Conservation (phyloP, 306 rosid species). For the barrel medic (Medicago truncatula) region DNA sequence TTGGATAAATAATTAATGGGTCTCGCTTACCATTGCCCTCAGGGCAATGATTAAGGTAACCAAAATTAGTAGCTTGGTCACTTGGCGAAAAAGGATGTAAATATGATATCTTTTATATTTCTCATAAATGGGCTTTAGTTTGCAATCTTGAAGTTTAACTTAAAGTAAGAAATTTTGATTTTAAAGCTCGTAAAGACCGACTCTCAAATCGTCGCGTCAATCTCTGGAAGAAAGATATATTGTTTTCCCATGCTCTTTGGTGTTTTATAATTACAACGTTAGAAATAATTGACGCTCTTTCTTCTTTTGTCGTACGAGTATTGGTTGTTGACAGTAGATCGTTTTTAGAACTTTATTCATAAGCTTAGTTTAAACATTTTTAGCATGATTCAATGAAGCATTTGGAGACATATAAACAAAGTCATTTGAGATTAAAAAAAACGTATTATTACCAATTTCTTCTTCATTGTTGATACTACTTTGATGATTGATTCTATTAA, state of each 20-base stretch:
- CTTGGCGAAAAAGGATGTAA: background rate
- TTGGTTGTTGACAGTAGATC: background rate
- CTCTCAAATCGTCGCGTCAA: background rate
- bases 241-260: background rate
- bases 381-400: background rate
- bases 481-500: too few relatives aligned
- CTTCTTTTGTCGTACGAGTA: background rate
- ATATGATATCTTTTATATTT: background rate
- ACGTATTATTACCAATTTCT: too few relatives aligned
- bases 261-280: too few relatives aligned
- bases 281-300: background rate
- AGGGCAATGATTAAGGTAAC: too few relatives aligned
- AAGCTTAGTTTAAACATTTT: background rate
- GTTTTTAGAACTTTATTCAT: background rate
- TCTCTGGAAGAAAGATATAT: background rate
- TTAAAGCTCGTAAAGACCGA: too few relatives aligned
- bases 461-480: background rate
- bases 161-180: background rate
- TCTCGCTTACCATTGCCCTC: too few relatives aligned
- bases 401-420: background rate
- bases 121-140: background rate
- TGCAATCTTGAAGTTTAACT: background rate
- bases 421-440: too few relatives aligned
- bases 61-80: too few relatives aligned
- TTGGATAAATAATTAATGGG: background rate